Conservation (phyloP, 1,139 yeast genomes). For the Kodamaea ohmeri region DNA sequence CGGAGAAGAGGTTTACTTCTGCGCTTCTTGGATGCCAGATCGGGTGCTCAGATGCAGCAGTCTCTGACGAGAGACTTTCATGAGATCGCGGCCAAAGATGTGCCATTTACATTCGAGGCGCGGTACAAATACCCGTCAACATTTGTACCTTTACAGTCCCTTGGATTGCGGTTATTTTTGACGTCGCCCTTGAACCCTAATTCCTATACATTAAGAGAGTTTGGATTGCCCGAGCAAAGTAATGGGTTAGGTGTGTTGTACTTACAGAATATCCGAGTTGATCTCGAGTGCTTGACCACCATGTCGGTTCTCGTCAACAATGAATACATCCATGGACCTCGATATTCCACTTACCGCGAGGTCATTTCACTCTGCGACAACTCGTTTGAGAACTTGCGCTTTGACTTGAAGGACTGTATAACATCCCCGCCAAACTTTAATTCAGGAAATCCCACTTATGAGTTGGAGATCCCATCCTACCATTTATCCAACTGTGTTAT, state of each 20-base stretch:
- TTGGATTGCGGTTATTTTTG: not conserved
- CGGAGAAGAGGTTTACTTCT: conserved; percentile 17
- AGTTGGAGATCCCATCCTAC: conserved; percentile 45
- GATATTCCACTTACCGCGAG: conserved; percentile 29
- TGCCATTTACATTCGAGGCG: conserved; percentile 46
- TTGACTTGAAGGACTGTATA: conserved; percentile 43
- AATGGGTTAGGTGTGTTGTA: conserved; percentile 50
- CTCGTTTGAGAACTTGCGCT: conserved; percentile 32
- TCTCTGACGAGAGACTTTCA: not conserved
- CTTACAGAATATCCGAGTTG: conserved; percentile 36
- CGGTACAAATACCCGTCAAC: conserved; percentile 41
- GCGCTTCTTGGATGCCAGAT: conserved; percentile 14
- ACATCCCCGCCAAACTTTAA: too few relatives aligned
- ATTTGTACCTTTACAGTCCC: not conserved
- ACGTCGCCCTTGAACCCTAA: conserved; percentile 32
- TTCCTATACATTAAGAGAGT: conserved; percentile 34
- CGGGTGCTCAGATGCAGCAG: conserved; percentile 1
- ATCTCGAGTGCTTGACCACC: conserved; percentile 31
- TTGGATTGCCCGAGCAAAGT: conserved; percentile 38
- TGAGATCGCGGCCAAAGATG: conserved; percentile 35
- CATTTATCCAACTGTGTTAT: conserved; percentile 40
- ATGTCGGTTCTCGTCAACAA: conserved; percentile 38
- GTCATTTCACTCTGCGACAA: conserved; percentile 30
- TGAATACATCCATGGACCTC: conserved; percentile 20
- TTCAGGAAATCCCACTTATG: conserved; percentile 22